phyloP scores from a whole-genome alignment of 2,329 filamentous ascomycete species.

The Colletotrichum tofieldiae region DNA sequence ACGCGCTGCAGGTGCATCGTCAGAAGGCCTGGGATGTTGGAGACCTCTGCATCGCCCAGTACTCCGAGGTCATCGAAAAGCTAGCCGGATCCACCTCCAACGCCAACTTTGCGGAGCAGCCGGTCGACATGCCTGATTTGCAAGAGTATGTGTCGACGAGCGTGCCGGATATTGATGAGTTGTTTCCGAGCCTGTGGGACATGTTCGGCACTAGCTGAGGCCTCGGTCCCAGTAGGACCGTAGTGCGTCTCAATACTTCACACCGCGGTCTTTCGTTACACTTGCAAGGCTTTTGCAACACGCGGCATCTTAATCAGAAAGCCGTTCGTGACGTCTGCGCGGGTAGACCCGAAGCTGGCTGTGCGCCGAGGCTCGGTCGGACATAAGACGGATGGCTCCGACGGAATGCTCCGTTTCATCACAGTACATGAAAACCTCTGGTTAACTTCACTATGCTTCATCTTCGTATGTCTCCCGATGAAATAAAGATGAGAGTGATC shows the following conservation, averaged over 20 bases:
- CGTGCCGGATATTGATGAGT: conserved; percentile 39
- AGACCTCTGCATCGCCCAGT: conserved; percentile 65
- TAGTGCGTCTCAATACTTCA: neutral
- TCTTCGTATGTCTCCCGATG: no score
- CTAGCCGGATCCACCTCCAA: conserved; percentile 50
- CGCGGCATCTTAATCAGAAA: neutral
- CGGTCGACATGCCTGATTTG: conserved; percentile 35
- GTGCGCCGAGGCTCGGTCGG: neutral
- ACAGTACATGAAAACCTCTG: neutral
- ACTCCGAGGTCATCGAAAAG: conserved; percentile 64
- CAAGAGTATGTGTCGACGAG: conserved; percentile 38
- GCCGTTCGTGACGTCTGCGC: neutral
- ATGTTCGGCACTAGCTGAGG: conserved; percentile 29
- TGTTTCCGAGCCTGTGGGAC: conserved; percentile 41
- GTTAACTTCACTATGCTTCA: neutral
- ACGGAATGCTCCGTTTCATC: conserved; percentile 12
- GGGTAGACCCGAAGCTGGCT: neutral
- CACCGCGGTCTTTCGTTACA: neutral
- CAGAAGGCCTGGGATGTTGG: conserved; percentile 64
- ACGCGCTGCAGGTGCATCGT: conserved; percentile 56
- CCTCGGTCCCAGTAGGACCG: neutral
- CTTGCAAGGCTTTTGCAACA: neutral
- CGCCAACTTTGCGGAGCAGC: conserved; percentile 24
- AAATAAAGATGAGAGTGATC: neutral
- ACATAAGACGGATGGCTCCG: conserved; percentile 11